Base-by-base conservation (phyloP, 139 green algal genomes). In the Coelastrella sp. region DNA sequence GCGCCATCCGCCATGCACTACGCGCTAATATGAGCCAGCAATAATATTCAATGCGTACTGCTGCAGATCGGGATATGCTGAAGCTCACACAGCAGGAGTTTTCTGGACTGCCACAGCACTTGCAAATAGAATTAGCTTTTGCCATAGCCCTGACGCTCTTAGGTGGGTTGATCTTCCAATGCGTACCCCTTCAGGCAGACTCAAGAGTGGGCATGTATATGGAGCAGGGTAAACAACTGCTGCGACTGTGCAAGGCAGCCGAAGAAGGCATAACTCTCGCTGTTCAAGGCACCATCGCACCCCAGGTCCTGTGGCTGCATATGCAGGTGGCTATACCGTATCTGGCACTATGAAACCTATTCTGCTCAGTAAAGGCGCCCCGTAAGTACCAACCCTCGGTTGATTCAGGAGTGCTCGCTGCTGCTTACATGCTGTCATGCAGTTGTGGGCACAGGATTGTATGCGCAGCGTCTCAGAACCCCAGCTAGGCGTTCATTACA, bases 1-100 rank as follows among this genome's bases (percentile, higher is more conserved):
- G 25, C 7, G 12, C 74, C 74, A 60, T 17, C 25, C n/a, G 17
- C 70, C 10, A 25, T 12, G 70, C 70, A 35, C 19, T 11, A 24
- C 70, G 9, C 8, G 15, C 70, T 25, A 25, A 8, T 24, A 9
- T 1, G 0, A 11, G 0, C 24, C 49, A 35, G 14, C 4, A 5
- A 15, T 12, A 1, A 15, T 5, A 12, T 70, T 3, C 11, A 70
- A 70, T 20, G 63, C 22, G 4, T 35, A 14, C 68, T 89, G 24
- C 74, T 89, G 83, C 87, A 93, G 91, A 93, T 61, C 90, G 91
- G 57, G 88, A 92, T 78, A 90, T 92, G 82, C 87, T 93, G 27
- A 93, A 92, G 68, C 83, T 93, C 4, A 93, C 82, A 63, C 91
- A 93, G 83, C 82, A 93, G 82, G 87, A 90, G 66, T 92, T 92